A percentile compares a stretch with the other conserved stretches of the same genome.
phyloP scores from a whole-genome alignment of 106 monocot genomes.

The Agapanthus africanus region DNA sequence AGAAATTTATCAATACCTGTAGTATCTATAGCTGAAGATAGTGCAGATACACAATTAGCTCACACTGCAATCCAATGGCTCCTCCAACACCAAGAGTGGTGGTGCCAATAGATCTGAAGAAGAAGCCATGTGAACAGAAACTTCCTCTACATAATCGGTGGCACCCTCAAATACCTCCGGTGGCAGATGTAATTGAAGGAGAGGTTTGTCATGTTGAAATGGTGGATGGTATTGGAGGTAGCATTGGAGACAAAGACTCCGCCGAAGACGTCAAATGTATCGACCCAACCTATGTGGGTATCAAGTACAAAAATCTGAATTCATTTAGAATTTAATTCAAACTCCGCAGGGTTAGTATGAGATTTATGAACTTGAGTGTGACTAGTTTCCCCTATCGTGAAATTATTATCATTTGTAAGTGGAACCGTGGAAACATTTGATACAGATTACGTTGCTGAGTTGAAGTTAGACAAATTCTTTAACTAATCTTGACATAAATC shows the following conservation, averaged over 20 bases:
- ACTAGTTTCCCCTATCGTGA: too few relatives aligned
- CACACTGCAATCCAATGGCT: constrained; percentile 34
- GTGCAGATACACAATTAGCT: neutral
- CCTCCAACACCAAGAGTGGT: constrained; percentile 62
- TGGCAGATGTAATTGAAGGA: constrained; percentile 48
- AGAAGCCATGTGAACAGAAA: constrained; percentile 41
- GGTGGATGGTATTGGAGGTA: constrained; percentile 71
- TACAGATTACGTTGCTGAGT: too few relatives aligned
- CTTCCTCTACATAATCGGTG: constrained; percentile 13
- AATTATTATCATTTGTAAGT: too few relatives aligned
- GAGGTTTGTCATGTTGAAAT: constrained; percentile 73
- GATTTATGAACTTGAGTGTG: too few relatives aligned
- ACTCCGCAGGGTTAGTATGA: too few relatives aligned
- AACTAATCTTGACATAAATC: too few relatives aligned
- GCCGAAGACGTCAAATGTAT: constrained; percentile 61
- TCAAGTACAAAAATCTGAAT: neutral
- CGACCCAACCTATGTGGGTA: constrained; percentile 62
- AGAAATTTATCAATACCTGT: neutral
- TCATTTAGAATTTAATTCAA: neutral
- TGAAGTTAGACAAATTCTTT: too few relatives aligned
- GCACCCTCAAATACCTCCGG: constrained; percentile 77
- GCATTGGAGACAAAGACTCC: constrained; percentile 45
- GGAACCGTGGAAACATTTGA: too few relatives aligned
- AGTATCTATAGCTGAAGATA: too few relatives aligned
- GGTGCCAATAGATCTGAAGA: constrained; percentile 63